Base-by-base conservation (phyloP, 495 filamentous ascomycete species). In the Penicillium daleae region DNA sequence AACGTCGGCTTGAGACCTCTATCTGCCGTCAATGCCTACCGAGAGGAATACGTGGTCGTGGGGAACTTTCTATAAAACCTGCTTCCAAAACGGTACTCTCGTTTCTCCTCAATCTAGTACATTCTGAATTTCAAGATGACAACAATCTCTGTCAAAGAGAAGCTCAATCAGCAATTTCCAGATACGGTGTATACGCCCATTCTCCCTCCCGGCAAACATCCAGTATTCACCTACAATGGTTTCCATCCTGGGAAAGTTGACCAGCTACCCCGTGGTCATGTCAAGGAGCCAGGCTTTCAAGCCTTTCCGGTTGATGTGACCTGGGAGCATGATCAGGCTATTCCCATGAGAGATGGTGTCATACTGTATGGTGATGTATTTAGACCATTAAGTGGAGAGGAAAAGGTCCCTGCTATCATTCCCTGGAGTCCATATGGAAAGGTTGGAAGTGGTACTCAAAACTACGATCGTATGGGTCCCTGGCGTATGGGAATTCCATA, bases 391-490 rank as follows among this genome's bases (percentile, higher is more conserved):
- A 24, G 56, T 27, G 48, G n/a, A 12, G 31, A 50, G 5, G 26
- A 52, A 3, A 49, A 63, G 10, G 71, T 77, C 0, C 77, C 77
- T 4, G 77, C 74, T 0, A 65, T 81, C 17, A 57, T 79, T 13
- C 48, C 61, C 12, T 76, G 67, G 69, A 66, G 66, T 29, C 74
- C 71, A 15, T 79, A 74, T 54, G 77, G 77, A 12, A 80, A 80
- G 52, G 54, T 44, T 12, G 61, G 59, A 13, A 66, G 54, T 9
- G 51, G 71, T 21, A 50, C 68, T 9, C 46, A 58, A 6, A 55
- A 49, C 37, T 61, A 64, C 32, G 62, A 68, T 19, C 58, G 44
- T 22, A 62, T 66, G 59, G 65, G 56, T 0, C 65, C 68, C 6
- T 68, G 39, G 24, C 39, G 62, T 3, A 53, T 66, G 5, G 68